phyloP scores from a whole-genome alignment of 208 protist genomes.

The Herpetomonas samuelpessoai region DNA sequence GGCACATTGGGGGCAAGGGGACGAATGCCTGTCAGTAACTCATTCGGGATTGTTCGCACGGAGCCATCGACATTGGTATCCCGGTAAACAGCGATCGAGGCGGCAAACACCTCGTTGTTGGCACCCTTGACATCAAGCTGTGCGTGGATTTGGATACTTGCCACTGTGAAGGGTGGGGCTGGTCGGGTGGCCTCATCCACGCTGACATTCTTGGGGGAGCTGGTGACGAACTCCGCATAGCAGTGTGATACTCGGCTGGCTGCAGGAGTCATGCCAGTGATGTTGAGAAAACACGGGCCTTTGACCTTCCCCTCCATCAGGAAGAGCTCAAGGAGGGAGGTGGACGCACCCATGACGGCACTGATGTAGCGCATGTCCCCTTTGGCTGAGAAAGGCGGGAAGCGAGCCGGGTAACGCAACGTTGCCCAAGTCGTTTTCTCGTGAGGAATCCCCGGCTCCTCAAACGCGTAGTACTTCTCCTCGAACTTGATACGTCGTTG shows the following conservation, averaged over 20 bases:
- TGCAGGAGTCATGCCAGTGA: slow-evolving; percentile 36
- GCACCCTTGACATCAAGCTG: slow-evolving; percentile 69
- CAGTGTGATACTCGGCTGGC: slow-evolving; percentile 76
- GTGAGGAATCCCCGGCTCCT: slow-evolving; percentile 67
- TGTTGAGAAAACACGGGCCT: slow-evolving; percentile 91
- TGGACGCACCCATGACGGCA: slow-evolving; percentile 79
- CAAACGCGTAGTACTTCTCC: slow-evolving; percentile 93
- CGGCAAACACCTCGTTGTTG: slow-evolving; percentile 91
- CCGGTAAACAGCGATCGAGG: slow-evolving; percentile 77
- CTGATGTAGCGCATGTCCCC: slow-evolving; percentile 60
- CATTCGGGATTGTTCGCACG: slow-evolving; percentile 31
- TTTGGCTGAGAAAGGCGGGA: slow-evolving; percentile 39
- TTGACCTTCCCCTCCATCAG: slow-evolving; percentile 93
- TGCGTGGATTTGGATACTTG: slow-evolving; percentile 89
- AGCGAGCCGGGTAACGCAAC: slow-evolving; percentile 80
- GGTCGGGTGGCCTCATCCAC: slow-evolving; percentile 29
- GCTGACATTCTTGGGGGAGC: slow-evolving; percentile 67
- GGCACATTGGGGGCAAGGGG: slow-evolving; percentile 25
- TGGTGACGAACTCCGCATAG: slow-evolving; percentile 72
- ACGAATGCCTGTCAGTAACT: slow-evolving; percentile 60
- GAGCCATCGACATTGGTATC: slow-evolving; percentile 73
- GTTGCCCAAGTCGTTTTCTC: slow-evolving; percentile 89
- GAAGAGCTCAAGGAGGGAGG: slow-evolving; percentile 91
- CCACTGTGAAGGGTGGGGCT: slow-evolving; percentile 82
- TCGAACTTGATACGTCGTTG: slow-evolving; percentile 87